phyloP scores from a whole-genome alignment of 495 filamentous ascomycete genomes.

The Neurospora sp. region DNA sequence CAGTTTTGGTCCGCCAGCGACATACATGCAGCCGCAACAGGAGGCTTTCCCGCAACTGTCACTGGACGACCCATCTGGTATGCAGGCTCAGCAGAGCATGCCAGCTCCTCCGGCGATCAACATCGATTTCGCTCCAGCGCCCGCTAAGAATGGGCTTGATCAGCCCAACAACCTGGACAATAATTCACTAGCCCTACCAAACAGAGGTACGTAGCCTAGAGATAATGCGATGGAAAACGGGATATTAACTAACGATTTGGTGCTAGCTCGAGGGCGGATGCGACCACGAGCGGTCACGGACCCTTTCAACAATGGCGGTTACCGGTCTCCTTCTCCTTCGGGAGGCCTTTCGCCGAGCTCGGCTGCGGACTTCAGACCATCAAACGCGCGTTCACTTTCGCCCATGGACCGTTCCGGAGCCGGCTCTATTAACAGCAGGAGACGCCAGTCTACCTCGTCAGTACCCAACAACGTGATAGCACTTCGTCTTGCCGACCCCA shows the following conservation, averaged over 20 bases:
- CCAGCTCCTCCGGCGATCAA: constrained; percentile 85
- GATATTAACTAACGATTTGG: neutral
- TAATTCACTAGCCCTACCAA: constrained; percentile 76
- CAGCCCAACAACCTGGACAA: constrained; percentile 57
- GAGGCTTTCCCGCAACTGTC: constrained; percentile 49
- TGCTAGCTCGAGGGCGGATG: constrained; percentile 10
- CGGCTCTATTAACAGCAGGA: constrained; percentile 45
- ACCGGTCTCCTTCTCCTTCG: constrained; percentile 24
- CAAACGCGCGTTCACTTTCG: constrained; percentile 56
- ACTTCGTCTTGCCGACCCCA: constrained; percentile 80
- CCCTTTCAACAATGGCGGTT: constrained; percentile 44
- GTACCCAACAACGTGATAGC: constrained; percentile 87
- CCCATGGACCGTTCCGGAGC: constrained; percentile 49
- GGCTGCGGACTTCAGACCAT: constrained; percentile 33
- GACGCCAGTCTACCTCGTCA: constrained; percentile 81
- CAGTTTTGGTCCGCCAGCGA: constrained; percentile 35
- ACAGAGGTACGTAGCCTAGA: constrained; percentile 53
- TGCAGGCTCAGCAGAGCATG: constrained; percentile 54
- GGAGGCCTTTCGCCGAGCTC: constrained; percentile 35
- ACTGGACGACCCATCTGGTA: constrained; percentile 26
- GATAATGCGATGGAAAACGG: neutral
- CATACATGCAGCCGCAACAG: constrained; percentile 46
- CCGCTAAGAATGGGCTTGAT: constrained; percentile 60
- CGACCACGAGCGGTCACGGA: constrained; percentile 68
- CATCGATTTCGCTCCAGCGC: constrained; percentile 76